Percentiles rank a stretch among this genome's conserved stretches.
phyloP scores from a whole-genome alignment of 2,329 filamentous ascomycete species.

The Aspergillus eucalypticola region DNA sequence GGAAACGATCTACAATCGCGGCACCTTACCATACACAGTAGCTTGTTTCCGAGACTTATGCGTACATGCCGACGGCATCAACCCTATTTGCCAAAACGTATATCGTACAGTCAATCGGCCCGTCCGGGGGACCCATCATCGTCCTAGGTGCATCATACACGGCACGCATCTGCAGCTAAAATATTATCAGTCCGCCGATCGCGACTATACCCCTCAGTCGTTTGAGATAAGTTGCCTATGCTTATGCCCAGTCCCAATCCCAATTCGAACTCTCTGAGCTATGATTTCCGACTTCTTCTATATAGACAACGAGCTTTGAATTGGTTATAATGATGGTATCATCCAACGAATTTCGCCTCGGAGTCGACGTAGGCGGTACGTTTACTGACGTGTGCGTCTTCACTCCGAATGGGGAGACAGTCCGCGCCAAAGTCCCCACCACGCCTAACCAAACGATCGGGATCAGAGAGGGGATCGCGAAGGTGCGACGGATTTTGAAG shows the following conservation, averaged over 20 bases:
- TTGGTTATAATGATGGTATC: neutral
- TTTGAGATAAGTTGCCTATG: neutral
- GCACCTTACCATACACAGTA: too few relatives aligned
- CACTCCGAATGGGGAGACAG: conserved; percentile 46
- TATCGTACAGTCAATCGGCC: too few relatives aligned
- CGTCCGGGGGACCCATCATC: neutral
- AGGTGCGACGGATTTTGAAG: conserved; percentile 43
- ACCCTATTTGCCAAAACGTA: too few relatives aligned
- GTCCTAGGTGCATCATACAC: neutral
- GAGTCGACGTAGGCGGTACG: conserved; percentile 40
- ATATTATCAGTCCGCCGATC: neutral
- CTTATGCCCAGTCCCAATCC: too few relatives aligned
- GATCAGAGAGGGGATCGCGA: conserved; percentile 48
- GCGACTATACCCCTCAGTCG: neutral
- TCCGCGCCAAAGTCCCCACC: conserved; percentile 50
- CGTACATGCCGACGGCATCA: too few relatives aligned
- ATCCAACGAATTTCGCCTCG: conserved; percentile 18
- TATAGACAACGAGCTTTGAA: neutral
- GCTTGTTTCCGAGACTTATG: too few relatives aligned
- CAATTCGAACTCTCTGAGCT: neutral
- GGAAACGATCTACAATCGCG: too few relatives aligned
- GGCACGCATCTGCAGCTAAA: neutral
- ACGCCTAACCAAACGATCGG: conserved; percentile 52
- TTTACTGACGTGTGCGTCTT: conserved; percentile 54
- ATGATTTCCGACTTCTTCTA: neutral